Percentiles rank a stretch among this genome's conserved stretches.
These are phyloP conservation scores for Colletotrichum camelliae DNA, from an alignment of 2,329 filamentous ascomycete genomes.

Conservation along the genomic window DNA sequence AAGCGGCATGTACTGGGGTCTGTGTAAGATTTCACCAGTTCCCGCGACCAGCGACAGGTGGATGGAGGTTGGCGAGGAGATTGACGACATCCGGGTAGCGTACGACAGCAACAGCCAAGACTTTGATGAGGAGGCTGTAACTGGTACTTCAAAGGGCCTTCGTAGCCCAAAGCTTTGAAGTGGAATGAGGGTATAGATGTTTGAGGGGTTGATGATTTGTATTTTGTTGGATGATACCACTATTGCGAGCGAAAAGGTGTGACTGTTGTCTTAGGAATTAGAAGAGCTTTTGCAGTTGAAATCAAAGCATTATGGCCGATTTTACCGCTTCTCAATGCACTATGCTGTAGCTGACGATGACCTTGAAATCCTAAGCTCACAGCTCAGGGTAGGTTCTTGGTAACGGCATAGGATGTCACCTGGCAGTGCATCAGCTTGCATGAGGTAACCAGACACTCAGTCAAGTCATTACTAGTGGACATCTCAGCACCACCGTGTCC, in stretches of 20 bases:
- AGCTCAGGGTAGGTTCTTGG: neutral
- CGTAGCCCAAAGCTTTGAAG: neutral
- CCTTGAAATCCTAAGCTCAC: neutral
- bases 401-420: neutral
- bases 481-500: neutral
- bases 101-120: conserved; percentile 46
- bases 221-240: conserved; percentile 13
- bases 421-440: neutral
- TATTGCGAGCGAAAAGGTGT: neutral
- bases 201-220: neutral
- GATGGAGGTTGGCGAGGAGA: conserved; percentile 76
- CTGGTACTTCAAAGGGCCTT: neutral
- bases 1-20: conserved; percentile 66
- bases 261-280: neutral
- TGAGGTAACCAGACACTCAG: neutral
- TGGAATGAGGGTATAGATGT: neutral
- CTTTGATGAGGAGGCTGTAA: conserved; percentile 39
- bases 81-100: conserved; percentile 57
- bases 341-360: neutral
- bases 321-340: neutral
- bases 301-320: neutral
- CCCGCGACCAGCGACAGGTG: conserved; percentile 77
- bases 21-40: conserved; percentile 74
- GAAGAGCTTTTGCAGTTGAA: neutral
- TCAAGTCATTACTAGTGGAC: neutral